Base-by-base conservation (phyloP, 2,329 filamentous ascomycete genomes). In the Neofusicoccum umdonicola region DNA sequence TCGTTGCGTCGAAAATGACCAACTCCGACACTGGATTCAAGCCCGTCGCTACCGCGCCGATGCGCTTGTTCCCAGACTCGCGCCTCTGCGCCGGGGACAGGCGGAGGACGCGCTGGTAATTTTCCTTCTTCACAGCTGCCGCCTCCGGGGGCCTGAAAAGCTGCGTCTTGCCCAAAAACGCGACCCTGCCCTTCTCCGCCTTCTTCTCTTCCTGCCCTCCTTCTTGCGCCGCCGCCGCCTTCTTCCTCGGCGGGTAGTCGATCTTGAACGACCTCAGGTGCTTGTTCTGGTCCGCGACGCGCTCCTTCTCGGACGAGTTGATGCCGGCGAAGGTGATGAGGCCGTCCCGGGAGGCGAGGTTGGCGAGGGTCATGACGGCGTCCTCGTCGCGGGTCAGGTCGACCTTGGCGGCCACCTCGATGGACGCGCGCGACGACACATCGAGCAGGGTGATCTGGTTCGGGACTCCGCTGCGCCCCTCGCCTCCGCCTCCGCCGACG, bases 401-500 rank as follows among this genome's bases (percentile, higher is more conserved):
- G 72, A 94, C 83, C 70, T 96, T 91, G 68, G 88, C 86, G 22
- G 84, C 81, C n/a, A 76, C 72, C 69, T 89, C 81, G 67, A 87
- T 84, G 57, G 92, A 80, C 54, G 88, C 85, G 64, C 86, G 82
- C 42, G 85, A 87, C 71, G 86, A 87, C n/a, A 88, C 84, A 74
- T 94, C 88, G 67, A 96, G 83, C 13, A 93, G 81, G 35, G 87
- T 88, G 72, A 97, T 92, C 78, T 92, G 92, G 82, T 97, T 97
- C 64, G 88, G 88, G 22, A 97, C 91, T 50, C 92, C 93, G 69
- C 87, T 92, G 68, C 87, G 87, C 37, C 67, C 68, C 63, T 63
- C 88, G 58, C 94, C 94, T 68, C 94, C 94, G 67, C 94, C 94
- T 61, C 94, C 94, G 66, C 90, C 92, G 42, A 97, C 91, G 8